Evolutionary conservation across 345 rosid species (phyloP).

Genomic region (Salix koriyanagi): DNA sequence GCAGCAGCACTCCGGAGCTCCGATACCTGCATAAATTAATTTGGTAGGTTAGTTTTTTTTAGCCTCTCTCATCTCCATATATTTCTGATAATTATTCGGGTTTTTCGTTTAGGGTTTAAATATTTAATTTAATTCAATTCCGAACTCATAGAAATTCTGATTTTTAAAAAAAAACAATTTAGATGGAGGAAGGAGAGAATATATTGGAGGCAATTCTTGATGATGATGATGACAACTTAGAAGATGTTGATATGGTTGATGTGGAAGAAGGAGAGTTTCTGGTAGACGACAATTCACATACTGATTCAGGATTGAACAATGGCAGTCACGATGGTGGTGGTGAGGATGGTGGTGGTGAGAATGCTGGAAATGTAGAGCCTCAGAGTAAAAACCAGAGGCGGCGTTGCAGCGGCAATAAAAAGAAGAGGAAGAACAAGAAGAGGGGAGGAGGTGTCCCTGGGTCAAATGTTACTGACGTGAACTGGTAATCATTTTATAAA

Average conservation of each 20-base stretch:
- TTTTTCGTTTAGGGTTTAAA: background rate
- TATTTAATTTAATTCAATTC: background rate
- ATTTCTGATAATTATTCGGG: no score
- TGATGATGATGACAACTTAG: constrained; percentile 45
- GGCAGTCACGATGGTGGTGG: background rate
- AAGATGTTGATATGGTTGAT: constrained; percentile 78
- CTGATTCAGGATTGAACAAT: constrained; percentile 17
- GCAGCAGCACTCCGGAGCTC: background rate
- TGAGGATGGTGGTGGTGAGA: constrained; percentile 1
- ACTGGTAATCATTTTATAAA: constrained; percentile 39
- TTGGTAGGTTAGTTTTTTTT: background rate
- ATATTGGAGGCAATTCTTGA: constrained; percentile 47
- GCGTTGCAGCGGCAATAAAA: constrained; percentile 42
- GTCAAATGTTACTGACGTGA: constrained; percentile 44
- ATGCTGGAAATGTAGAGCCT: constrained; percentile 24
- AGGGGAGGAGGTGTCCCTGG: constrained; percentile 30
- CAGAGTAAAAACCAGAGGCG: constrained; percentile 37
- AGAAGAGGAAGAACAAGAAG: constrained; percentile 44
- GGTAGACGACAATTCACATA: constrained; percentile 26
- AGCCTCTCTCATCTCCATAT: no score
- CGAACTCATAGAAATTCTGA: background rate
- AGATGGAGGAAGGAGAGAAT: constrained; percentile 64
- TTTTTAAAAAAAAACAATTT: background rate
- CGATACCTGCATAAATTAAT: background rate
- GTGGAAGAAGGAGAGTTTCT: constrained; percentile 76